These are phyloP conservation scores for Selaginella moellendorffii DNA, from an alignment of 75 land plant genomes.

Conservation along the genomic window DNA sequence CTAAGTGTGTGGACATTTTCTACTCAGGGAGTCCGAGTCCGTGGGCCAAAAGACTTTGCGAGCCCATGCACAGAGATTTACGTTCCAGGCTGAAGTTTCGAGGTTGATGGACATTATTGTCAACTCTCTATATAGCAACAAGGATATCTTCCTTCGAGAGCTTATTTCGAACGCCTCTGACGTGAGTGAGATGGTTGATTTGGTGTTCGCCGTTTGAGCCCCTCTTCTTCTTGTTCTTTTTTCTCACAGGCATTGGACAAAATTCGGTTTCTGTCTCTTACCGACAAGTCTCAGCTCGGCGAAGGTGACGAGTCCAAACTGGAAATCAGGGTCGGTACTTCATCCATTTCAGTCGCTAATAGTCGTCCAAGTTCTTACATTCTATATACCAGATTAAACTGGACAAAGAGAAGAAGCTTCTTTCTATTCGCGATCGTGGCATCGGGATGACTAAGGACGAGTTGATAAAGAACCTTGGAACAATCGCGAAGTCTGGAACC, in stretches of 20 bases:
- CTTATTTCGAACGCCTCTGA: conserved; percentile 98
- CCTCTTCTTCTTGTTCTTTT: too few species aligned
- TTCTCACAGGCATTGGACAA: conserved; percentile 88
- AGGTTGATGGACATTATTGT: conserved; percentile 96
- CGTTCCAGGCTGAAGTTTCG: conserved; percentile 98
- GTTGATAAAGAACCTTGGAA: conserved; percentile 89
- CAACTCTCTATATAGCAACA: conserved; percentile 97
- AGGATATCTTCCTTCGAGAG: conserved; percentile 89
- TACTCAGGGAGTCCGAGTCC: conserved; percentile 77
- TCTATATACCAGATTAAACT: conserved; percentile 52
- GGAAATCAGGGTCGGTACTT: conserved; percentile 56
- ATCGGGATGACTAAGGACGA: conserved; percentile 99
- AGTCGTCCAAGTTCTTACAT: not conserved
- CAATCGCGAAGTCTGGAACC: conserved; percentile 96
- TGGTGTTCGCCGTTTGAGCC: too few species aligned
- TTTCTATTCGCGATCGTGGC: conserved; percentile 78
- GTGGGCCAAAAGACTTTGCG: conserved; percentile 59
- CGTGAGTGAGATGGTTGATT: conserved; percentile 28
- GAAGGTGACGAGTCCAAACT: conserved; percentile 94
- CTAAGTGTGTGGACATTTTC: not conserved
- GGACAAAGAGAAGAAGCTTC: conserved; percentile 81
- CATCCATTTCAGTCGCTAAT: not conserved
- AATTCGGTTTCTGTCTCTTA: conserved; percentile 85
- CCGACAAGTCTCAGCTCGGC: conserved; percentile 81
- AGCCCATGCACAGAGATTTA: conserved; percentile 67